Conservation (phyloP, 2,329 filamentous ascomycete genomes). For the Monilinia aucupariae region DNA sequence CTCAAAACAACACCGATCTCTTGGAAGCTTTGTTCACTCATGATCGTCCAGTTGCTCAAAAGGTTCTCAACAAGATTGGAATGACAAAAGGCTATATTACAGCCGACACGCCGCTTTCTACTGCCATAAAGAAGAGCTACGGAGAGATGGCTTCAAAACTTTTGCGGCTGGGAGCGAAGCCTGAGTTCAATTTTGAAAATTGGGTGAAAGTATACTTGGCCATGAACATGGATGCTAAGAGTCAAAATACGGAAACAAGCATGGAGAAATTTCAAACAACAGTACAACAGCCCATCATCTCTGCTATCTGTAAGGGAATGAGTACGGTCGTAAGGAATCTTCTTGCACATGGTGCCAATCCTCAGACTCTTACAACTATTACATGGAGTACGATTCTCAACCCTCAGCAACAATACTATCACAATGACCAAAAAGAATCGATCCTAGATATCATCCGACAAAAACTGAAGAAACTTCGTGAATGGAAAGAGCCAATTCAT, state of each 20-base stretch:
- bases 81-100: constrained; percentile 39
- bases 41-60: constrained; percentile 56
- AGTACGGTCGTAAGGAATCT: constrained; percentile 46
- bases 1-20: constrained; percentile 44
- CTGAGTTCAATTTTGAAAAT: constrained; percentile 55
- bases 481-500: constrained; percentile 20
- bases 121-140: constrained; percentile 52
- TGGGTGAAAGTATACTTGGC: constrained; percentile 55
- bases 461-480: constrained; percentile 46
- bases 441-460: constrained; percentile 56
- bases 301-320: constrained; percentile 50
- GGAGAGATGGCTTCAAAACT: constrained; percentile 51
- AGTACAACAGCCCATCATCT: constrained; percentile 60
- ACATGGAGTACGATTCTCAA: constrained; percentile 30
- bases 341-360: constrained; percentile 58
- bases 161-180: constrained; percentile 56
- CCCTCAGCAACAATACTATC: constrained; percentile 18
- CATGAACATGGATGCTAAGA: constrained; percentile 36
- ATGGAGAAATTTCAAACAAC: constrained; percentile 43
- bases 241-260: constrained; percentile 44
- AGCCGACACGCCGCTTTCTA: constrained; percentile 49
- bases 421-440: constrained; percentile 37
- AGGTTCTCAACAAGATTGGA: constrained; percentile 61
- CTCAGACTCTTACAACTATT: constrained; percentile 47
- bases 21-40: constrained; percentile 47